Evolutionary conservation across 345 rosid genomes (phyloP), one percentile per base, ranked within the genome.

Genomic region (Xanthoceras sorbifolium): DNA sequence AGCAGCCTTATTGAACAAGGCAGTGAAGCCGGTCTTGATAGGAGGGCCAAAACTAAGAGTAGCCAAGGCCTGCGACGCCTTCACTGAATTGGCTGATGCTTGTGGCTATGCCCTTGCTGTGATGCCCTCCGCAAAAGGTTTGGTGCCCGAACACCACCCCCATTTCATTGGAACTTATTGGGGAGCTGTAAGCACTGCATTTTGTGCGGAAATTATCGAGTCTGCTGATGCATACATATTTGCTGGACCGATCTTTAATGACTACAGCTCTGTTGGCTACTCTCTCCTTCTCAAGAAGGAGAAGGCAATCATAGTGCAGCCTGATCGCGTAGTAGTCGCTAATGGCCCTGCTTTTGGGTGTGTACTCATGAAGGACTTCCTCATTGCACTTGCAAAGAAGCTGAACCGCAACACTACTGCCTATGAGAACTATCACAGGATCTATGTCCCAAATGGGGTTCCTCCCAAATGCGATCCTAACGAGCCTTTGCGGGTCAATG

Each of bases 61-160:
- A 0, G 71, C 85, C 0, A 69, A 81, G 36, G 86, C 89, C 46
- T 8, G 64, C 17, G 40, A 74, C 20, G 80, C 79, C 57, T 85
- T 85, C 48, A 38, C 77, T 20, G 73, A 76, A 54, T 64, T 83
- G 78, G 84, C 84, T 29, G 77, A 83, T 46, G 78, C 86, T 8
- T 76, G 83, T 48, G 88, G 86, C 25, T 83, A 78, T 52, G 81
- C 86, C 10, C 17, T 78, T 22, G 77, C 77, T 8, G 76, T 71
- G 11, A 83, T 86, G 83, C 86, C 86, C 11, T 82, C 85, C 0
- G 85, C 85, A 1, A 79, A 86, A 79, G 85, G 89, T 11, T 78
- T 81, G 1, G 79, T 83, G 3, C 76, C 80, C 1, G 85, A 86
- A 36, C 57, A 75, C 44, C 77, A 72, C 73, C 73, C 77, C n/a